Evolutionary conservation across 78 protist genomes (phyloP).

Genomic region (Guillardia theta): DNA sequence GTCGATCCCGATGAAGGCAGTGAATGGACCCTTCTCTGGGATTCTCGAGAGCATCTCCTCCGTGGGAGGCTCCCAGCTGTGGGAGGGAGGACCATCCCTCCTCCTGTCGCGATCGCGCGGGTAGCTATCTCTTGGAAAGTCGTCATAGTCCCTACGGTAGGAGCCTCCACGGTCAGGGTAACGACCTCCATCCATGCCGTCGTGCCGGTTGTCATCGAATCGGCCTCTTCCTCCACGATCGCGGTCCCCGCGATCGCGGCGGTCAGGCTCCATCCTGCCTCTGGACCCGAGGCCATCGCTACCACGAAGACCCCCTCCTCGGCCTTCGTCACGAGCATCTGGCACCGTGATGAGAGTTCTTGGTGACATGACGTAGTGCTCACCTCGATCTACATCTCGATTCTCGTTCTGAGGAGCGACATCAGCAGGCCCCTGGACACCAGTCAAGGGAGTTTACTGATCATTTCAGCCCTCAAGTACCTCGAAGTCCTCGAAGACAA

Average conservation of each 20-base stretch:
- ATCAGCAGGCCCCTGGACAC: too few species aligned
- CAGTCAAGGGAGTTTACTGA: too few species aligned
- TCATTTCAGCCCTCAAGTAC: too few species aligned
- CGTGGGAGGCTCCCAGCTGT: background rate
- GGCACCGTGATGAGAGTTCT: too few species aligned
- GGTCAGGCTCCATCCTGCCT: background rate
- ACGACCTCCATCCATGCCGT: background rate
- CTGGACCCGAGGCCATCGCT: background rate
- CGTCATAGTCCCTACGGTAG: too few species aligned
- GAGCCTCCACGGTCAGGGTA: too few species aligned
- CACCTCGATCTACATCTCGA: too few species aligned
- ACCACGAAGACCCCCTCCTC: background rate
- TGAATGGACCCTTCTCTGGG: background rate
- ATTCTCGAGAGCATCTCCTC: background rate
- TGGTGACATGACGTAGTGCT: too few species aligned
- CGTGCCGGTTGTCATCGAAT: background rate
- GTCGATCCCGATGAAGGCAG: background rate
- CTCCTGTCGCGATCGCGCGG: background rate
- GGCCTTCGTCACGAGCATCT: too few species aligned
- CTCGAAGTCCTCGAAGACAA: background rate
- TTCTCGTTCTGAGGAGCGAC: too few species aligned
- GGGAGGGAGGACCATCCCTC: background rate
- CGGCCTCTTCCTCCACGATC: background rate
- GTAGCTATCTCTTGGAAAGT: too few species aligned
- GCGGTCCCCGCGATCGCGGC: background rate